A percentile compares a stretch with the other conserved stretches of the same genome.
Evolutionary conservation across 352 stramenopile species (phyloP).

Genomic region (Pythium aquatile): DNA sequence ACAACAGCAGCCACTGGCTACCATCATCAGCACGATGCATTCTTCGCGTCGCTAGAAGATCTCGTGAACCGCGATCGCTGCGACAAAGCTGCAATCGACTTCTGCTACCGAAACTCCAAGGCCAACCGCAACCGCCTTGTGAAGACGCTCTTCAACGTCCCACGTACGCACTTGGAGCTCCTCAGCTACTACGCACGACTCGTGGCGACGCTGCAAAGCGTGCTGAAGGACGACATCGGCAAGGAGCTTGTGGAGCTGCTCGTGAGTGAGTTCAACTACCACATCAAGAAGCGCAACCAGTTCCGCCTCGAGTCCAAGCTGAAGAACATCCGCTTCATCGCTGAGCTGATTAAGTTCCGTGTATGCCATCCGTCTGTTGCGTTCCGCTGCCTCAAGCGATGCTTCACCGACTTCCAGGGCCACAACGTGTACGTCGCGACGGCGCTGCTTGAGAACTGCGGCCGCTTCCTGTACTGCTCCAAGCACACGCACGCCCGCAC

Average conservation of each 20-base stretch:
- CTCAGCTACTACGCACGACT: conserved; percentile 95
- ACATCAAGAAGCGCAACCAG: conserved; percentile 93
- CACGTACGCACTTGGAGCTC: conserved; percentile 92
- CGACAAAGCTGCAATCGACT: conserved; percentile 95
- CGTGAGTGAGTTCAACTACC: conserved; percentile 94
- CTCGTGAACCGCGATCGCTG: conserved; percentile 93
- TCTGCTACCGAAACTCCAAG: conserved; percentile 96
- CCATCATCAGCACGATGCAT: conserved; percentile 93
- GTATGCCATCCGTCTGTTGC: conserved; percentile 94
- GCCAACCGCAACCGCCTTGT: conserved; percentile 88
- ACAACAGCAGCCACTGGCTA: conserved; percentile 50
- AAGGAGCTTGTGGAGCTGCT: conserved; percentile 89
- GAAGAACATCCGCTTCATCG: conserved; percentile 95
- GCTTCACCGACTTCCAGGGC: conserved; percentile 94
- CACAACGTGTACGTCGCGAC: conserved; percentile 96
- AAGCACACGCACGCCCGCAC: conserved; percentile 92
- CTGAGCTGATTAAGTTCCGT: conserved; percentile 96
- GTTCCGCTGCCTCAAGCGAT: conserved; percentile 93
- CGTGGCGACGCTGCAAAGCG: conserved; percentile 90
- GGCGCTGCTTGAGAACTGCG: conserved; percentile 96
- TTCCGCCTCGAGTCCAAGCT: conserved; percentile 94
- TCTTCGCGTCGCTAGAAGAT: conserved; percentile 90
- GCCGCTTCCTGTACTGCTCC: conserved; percentile 94
- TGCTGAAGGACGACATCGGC: conserved; percentile 92
- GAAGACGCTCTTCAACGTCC: conserved; percentile 93